phyloP scores from a whole-genome alignment of 2,329 filamentous ascomycete genomes.

The Calonectria pauciramosa region DNA sequence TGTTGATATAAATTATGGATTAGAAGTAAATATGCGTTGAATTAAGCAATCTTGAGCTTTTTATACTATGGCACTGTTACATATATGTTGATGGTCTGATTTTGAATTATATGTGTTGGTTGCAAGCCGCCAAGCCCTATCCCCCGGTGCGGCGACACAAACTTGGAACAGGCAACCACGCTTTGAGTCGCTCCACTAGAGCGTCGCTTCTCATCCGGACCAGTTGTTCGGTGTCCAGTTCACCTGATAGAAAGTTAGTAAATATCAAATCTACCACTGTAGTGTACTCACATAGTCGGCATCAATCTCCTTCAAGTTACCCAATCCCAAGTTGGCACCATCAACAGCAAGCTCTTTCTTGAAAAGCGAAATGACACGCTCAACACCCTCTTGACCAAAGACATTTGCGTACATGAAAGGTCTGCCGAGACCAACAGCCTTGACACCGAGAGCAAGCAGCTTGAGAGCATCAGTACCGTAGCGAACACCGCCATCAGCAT shows the following conservation, averaged over 20 bases:
- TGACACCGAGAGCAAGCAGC: slow-evolving; percentile 54
- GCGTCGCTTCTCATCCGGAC: background rate
- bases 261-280: background rate
- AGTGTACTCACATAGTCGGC: slow-evolving; percentile 6
- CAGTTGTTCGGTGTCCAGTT: slow-evolving; percentile 7
- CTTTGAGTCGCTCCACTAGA: background rate
- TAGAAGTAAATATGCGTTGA: background rate
- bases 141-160: too few relatives aligned
- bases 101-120: background rate
- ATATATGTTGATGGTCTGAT: background rate
- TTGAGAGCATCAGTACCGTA: slow-evolving; percentile 55
- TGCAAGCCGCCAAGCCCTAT: background rate
- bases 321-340: slow-evolving; percentile 54
- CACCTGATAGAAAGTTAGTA: background rate
- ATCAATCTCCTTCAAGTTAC: slow-evolving; percentile 47
- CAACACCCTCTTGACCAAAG: slow-evolving; percentile 54
- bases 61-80: background rate
- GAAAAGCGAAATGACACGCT: slow-evolving; percentile 56
- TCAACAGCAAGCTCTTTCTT: slow-evolving; percentile 61
- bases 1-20: background rate
- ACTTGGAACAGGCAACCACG: background rate
- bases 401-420: slow-evolving; percentile 60
- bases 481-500: slow-evolving; percentile 55
- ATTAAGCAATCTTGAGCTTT: background rate
- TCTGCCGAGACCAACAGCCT: slow-evolving; percentile 60